Evolutionary conservation across 1,139 yeast species (phyloP).

Genomic region (Arxiozyma heterogenica): DNA sequence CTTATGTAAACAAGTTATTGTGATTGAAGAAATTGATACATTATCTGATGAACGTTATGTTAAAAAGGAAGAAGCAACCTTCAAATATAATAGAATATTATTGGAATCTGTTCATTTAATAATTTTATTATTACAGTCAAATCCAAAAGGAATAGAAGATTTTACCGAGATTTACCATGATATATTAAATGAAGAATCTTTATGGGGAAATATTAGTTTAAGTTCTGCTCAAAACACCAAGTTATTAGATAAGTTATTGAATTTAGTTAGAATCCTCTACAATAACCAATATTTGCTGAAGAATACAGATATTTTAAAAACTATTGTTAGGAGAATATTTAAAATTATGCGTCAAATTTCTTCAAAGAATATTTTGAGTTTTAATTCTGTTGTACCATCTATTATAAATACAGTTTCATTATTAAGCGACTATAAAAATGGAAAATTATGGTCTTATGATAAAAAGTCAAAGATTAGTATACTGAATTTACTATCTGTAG

Average conservation of each 20-base stretch:
- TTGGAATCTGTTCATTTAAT: conserved; percentile 44
- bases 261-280: conserved; percentile 30
- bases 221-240: conserved; percentile 35
- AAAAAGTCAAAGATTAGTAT: conserved; percentile 39
- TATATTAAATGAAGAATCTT: conserved; percentile 16
- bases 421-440: conserved; percentile 36
- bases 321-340: conserved; percentile 41
- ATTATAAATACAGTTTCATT: conserved; percentile 41
- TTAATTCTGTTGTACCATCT: conserved; percentile 40
- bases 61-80: conserved; percentile 53
- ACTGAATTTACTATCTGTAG: conserved; percentile 39
- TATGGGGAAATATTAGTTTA: conserved; percentile 34
- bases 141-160: conserved; percentile 12
- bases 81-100: conserved; percentile 57
- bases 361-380: conserved; percentile 34
- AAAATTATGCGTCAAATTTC: conserved; percentile 42
- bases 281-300: conserved; percentile 16
- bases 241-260: conserved; percentile 40
- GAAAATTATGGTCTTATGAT: conserved; percentile 45
- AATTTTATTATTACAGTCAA: conserved; percentile 33
- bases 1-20: conserved; percentile 44
- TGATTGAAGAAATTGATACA: conserved; percentile 50
- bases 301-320: conserved; percentile 35
- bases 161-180: conserved; percentile 11
- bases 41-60: conserved; percentile 70